Percentiles rank a stretch among this genome's conserved stretches.
phyloP scores from a whole-genome alignment of 2,329 filamentous ascomycete species.

The Fusarium stilboides region DNA sequence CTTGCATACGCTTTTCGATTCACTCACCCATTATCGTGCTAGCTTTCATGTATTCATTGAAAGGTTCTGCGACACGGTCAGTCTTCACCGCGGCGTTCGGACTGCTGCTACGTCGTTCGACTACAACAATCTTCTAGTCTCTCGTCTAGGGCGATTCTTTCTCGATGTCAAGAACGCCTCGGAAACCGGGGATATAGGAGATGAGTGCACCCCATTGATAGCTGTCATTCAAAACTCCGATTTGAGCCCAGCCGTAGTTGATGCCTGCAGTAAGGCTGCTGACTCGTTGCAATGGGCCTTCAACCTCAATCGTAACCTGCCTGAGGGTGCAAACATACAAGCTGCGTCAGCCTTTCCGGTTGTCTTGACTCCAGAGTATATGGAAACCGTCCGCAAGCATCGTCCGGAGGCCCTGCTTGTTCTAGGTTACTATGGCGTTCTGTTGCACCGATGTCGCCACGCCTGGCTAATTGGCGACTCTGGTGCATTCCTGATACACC shows the following conservation, averaged over 20 bases:
- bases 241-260: conserved; percentile 47
- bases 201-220: conserved; percentile 49
- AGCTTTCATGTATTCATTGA: conserved; percentile 59
- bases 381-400: conserved; percentile 55
- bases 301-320: conserved; percentile 50
- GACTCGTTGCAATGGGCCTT: conserved; percentile 55
- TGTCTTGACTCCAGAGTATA: conserved; percentile 52
- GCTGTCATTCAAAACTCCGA: conserved; percentile 54
- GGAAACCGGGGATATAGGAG: conserved; percentile 33
- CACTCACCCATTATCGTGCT: conserved; percentile 56
- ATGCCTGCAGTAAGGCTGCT: conserved; percentile 52
- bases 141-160: conserved; percentile 53
- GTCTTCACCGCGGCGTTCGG: conserved; percentile 61
- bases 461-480: conserved; percentile 59
- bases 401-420: conserved; percentile 62
- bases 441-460: conserved; percentile 60
- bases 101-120: conserved; percentile 53
- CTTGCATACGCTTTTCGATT: conserved; percentile 65
- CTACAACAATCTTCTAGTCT: conserved; percentile 55
- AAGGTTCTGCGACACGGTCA: conserved; percentile 59
- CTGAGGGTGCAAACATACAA: conserved; percentile 46
- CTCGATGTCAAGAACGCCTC: conserved; percentile 36
- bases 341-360: conserved; percentile 55
- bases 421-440: conserved; percentile 65
- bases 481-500: conserved; percentile 52